phyloP scores from a whole-genome alignment of 352 stramenopile genomes.

The Globisporangium okanoganense region DNA sequence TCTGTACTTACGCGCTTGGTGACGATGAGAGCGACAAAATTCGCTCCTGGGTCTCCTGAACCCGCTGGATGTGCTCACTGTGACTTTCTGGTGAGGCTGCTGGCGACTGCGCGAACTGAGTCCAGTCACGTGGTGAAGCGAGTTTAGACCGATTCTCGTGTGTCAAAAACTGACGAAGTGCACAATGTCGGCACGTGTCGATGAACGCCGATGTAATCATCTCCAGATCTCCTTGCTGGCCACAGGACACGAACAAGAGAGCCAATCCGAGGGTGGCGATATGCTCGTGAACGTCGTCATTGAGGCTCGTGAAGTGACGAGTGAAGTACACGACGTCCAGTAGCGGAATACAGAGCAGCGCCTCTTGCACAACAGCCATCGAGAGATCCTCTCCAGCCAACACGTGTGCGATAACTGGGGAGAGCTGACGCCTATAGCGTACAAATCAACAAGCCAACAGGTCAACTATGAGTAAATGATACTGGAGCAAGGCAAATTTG shows the following conservation, averaged over 20 bases:
- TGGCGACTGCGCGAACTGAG: not conserved
- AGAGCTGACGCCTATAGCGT: constrained; percentile 24
- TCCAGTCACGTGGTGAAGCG: constrained; percentile 4
- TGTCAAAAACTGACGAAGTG: not conserved
- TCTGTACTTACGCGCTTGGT: constrained; percentile 24
- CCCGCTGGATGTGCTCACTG: not conserved
- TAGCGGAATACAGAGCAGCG: constrained; percentile 4
- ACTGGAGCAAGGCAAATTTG: not conserved
- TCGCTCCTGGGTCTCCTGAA: constrained; percentile 22
- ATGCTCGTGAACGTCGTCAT: not conserved
- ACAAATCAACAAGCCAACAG: not conserved
- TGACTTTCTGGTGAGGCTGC: not conserved
- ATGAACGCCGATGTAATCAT: constrained; percentile 23
- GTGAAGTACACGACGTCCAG: constrained; percentile 10
- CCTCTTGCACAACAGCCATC: not conserved
- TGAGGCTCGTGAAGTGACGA: not conserved
- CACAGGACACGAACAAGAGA: constrained; percentile 20
- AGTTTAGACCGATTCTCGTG: not conserved
- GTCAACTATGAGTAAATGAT: not conserved
- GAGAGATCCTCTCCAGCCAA: constrained; percentile 8
- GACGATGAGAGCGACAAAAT: constrained; percentile 31
- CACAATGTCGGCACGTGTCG: constrained; percentile 21
- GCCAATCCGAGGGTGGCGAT: constrained; percentile 4
- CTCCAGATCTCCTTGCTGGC: constrained; percentile 17
- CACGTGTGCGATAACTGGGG: constrained; percentile 15